Base-by-base conservation (phyloP, 257 asterid species). In the Lycium ferocissimum region DNA sequence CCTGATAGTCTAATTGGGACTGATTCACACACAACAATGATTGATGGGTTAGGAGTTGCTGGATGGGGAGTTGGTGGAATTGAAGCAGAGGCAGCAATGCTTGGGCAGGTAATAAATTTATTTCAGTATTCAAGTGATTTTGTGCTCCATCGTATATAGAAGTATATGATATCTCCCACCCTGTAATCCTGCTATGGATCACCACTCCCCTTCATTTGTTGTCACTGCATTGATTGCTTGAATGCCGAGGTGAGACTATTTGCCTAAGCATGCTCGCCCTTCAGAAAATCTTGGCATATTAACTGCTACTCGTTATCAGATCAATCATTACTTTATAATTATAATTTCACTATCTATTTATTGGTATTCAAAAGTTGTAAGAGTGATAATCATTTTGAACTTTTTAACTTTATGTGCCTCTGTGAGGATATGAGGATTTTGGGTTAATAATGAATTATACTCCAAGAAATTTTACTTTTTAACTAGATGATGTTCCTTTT, bases 11-110 rank as follows among this genome's bases (percentile, higher is more conserved):
- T 95, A 85, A 98, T 95, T 33, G 99, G 99, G 51, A 95, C 99
- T 67, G 99, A 95, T 83, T 95, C 99, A 56, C 99, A 95, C 84
- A 95, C 99, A 13, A 94, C 99, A 81, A 95, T 95, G 99, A 94
- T 95, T 86, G 97, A 95, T 87, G 98, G 97, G 26, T 86, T 95
- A 86, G 98, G 99, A 65, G 97, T 94, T 86, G 98, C 99, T 85
- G 99, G 98, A 85, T 95, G 99, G 99, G 99, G 99, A 73, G 99
- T 95, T 70, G 99, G 99, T 85, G 98, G 98, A 80, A 95, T 95
- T 87, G 99, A 95, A 91, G 99, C 99, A 33, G 99, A 95, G 94
- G 98, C 98, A 7, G 85, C 97, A 53, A 94, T 95, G 98, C 97
- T 94, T 80, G 98, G 99, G 54, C 99, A 95, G 97, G 98, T 94